A percentile compares a stretch with the other conserved stretches of the same genome.
Evolutionary conservation across 257 asterid genomes (phyloP).

Genomic region (Scutellaria galericulata): DNA sequence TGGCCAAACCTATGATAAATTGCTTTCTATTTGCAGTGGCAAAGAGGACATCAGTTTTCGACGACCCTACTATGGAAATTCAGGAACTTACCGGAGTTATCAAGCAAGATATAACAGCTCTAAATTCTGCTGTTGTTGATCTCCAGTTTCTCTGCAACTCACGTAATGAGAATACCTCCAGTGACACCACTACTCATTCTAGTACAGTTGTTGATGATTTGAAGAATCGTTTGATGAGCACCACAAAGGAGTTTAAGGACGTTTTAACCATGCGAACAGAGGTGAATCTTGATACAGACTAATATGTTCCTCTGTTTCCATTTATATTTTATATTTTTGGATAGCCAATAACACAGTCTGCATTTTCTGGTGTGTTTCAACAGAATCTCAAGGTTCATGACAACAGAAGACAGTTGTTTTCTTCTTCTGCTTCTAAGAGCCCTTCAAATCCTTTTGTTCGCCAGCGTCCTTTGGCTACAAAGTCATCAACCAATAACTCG

Average conservation of each 20-base stretch:
- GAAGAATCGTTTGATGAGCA: constrained; percentile 85
- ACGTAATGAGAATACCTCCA: constrained; percentile 62
- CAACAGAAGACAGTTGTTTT: constrained; percentile 76
- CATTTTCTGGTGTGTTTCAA: constrained; percentile 31
- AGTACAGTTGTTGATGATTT: constrained; percentile 91
- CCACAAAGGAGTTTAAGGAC: constrained; percentile 94
- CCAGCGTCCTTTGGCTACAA: constrained; percentile 85
- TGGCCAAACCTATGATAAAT: constrained; percentile 5
- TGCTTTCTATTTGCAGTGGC: constrained; percentile 68
- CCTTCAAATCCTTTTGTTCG: constrained; percentile 84
- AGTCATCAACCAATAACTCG: constrained; percentile 53
- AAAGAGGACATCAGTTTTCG: constrained; percentile 84
- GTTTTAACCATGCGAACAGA: constrained; percentile 95
- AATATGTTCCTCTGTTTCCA: constrained; percentile 5
- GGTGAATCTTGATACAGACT: constrained; percentile 52
- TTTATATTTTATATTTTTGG: neutral
- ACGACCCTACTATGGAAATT: constrained; percentile 93
- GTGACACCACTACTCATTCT: constrained; percentile 85
- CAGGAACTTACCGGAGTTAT: constrained; percentile 93
- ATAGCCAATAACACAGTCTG: constrained; percentile 28
- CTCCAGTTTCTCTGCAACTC: constrained; percentile 78
- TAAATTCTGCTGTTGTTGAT: constrained; percentile 87
- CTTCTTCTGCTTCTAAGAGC: constrained; percentile 69
- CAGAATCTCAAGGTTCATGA: constrained; percentile 93
- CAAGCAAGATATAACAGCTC: constrained; percentile 93